Evolutionary conservation across 805 yeast genomes (phyloP), one percentile per base, ranked within the genome.

Genomic region (Metschnikowia peoriensis): DNA sequence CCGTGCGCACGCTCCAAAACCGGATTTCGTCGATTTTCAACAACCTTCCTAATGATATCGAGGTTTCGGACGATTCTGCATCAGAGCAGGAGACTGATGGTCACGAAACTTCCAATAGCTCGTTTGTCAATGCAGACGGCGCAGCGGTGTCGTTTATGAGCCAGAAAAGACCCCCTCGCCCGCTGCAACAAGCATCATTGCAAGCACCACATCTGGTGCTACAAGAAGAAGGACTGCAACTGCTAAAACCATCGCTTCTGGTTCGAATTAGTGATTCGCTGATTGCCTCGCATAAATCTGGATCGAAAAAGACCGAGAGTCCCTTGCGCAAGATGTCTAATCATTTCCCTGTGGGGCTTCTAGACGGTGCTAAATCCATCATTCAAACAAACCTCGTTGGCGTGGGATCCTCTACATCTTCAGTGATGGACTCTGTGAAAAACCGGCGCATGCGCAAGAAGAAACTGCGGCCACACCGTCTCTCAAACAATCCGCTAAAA

Each of bases 41-140:
- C 53, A 75, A 75, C 42, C 60, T 75, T n/a, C 80, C 80, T 12
- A 75, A 75, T 56, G 80, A 75, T 61, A 73, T 75, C 48, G 79
- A 75, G 52, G 59, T 75, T 7, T 73, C 78, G 0, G 80, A 75
- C 53, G 79, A 75, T 55, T 71, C 76, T n/a, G 77, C 76, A 2
- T 70, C 75, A 1, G 79, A 74, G 46, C 58, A 59, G 41, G 79
- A 75, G 17, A 69, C 77, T 1, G 61, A 70, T 7, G 59, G 52
- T 38, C 53, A 41, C 22, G 53, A 46, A 0, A 12, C 49, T 7
- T 35, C 41, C 11, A 38, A 14, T 5, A 37, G 15, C 47, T 28
- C 44, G 1, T 15, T 38, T 6, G 2, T 15, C 32, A 11, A 28
- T 15, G 46, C 38, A 5, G 51, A 28, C 34, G 41, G 22, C 8